Evolutionary conservation across 2,329 filamentous ascomycete genomes (phyloP).

Genomic region (Fusarium pseudonygamai): DNA sequence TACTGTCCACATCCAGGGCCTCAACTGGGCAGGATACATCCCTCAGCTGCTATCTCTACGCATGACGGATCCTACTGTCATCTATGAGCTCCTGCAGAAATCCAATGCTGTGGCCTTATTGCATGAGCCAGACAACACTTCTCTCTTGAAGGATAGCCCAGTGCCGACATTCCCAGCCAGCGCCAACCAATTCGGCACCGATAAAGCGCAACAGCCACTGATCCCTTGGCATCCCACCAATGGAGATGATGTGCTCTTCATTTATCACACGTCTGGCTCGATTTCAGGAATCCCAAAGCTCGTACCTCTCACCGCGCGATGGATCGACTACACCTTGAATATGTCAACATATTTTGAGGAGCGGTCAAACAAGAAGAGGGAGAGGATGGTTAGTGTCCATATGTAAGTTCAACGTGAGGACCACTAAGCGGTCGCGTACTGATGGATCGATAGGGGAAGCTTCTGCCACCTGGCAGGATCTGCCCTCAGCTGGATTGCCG

Average conservation of each 20-base stretch:
- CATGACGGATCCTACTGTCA: constrained; percentile 26
- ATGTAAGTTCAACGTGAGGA: background rate
- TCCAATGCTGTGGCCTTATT: constrained; percentile 22
- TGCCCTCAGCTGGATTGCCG: background rate
- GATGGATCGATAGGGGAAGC: constrained; percentile 14
- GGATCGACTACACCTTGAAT: constrained; percentile 4
- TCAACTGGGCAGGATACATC: constrained; percentile 33
- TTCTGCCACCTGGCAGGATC: constrained; percentile 29
- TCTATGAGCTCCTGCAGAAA: constrained; percentile 23
- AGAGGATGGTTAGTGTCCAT: background rate
- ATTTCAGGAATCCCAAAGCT: constrained; percentile 36
- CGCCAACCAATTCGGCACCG: background rate
- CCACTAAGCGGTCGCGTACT: rapidly evolving
- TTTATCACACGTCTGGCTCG: constrained; percentile 37
- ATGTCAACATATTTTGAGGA: background rate
- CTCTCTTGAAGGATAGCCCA: background rate
- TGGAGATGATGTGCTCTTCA: constrained; percentile 10
- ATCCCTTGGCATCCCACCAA: background rate
- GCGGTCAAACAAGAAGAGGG: background rate
- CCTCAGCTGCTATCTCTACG: constrained; percentile 32
- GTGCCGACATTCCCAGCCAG: background rate
- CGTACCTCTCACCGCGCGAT: constrained; percentile 29
- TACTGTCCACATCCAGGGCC: constrained; percentile 25
- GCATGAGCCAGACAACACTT: constrained; percentile 1
- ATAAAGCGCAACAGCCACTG: background rate